Percentiles rank a stretch among this genome's conserved stretches.
Evolutionary conservation across 73 alveolate genomes (phyloP).

Genomic region (Durusdinium trenchii): DNA sequence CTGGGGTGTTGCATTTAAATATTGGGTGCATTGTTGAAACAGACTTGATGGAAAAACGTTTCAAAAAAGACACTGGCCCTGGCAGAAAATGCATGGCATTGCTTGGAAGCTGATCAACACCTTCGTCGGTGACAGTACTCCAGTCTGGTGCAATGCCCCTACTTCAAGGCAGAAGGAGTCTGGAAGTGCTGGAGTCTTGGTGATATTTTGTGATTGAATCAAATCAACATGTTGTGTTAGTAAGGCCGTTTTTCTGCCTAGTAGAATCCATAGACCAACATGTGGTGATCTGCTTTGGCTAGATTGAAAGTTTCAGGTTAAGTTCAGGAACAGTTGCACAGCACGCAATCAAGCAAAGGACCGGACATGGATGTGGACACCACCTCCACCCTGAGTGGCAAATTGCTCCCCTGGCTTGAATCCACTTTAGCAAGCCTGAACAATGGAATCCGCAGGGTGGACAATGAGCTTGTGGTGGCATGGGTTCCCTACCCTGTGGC

Average conservation of each 20-base stretch:
- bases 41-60: background rate
- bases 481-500: background rate
- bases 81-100: constrained; percentile 1
- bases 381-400: background rate
- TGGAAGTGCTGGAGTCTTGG: too few species aligned
- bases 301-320: too few species aligned
- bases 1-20: too few species aligned
- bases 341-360: background rate
- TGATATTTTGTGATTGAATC: background rate
- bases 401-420: background rate
- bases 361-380: background rate
- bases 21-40: too few species aligned
- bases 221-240: too few species aligned
- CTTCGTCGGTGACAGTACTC: background rate
- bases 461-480: background rate
- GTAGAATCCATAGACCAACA: too few species aligned
- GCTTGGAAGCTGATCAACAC: too few species aligned
- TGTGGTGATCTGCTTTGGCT: too few species aligned
- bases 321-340: background rate
- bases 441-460: background rate
- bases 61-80: too few species aligned
- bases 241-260: too few species aligned
- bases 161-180: background rate
- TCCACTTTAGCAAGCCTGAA: background rate
- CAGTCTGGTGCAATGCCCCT: background rate